phyloP scores from a whole-genome alignment of 208 protist genomes.

The Acanthamoeba rhysodes region DNA sequence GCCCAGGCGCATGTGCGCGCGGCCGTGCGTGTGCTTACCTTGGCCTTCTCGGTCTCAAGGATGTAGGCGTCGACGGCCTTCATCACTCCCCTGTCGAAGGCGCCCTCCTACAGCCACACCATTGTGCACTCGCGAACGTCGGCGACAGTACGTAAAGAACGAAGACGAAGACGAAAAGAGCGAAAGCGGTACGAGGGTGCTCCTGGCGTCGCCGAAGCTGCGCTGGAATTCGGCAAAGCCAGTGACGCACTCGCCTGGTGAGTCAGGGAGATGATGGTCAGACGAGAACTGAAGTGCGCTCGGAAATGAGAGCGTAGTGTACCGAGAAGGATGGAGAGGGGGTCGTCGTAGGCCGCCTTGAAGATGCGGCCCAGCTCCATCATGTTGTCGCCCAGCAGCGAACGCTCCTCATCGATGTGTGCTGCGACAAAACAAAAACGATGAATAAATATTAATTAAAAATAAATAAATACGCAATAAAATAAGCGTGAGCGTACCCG shows the following conservation, averaged over 20 bases:
- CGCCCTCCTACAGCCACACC: not conserved
- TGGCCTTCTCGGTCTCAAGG: conserved; percentile 6
- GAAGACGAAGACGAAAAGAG: not conserved
- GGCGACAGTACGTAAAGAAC: too few relatives aligned
- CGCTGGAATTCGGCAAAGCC: not conserved
- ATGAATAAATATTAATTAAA: not conserved
- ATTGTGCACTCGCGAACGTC: too few relatives aligned
- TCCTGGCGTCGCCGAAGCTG: not conserved
- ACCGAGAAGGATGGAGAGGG: conserved; percentile 4
- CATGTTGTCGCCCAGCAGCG: conserved; percentile 7
- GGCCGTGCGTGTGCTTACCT: not conserved
- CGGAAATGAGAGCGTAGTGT: not conserved
- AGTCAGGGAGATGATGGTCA: not conserved
- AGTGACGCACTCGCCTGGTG: not conserved
- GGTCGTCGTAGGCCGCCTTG: conserved; percentile 10
- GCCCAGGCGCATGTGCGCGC: not conserved
- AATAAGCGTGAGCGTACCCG: not conserved
- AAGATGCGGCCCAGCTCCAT: conserved; percentile 27
- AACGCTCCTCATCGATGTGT: conserved; percentile 24
- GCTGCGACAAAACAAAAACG: not conserved
- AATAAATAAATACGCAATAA: not conserved
- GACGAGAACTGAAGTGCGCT: too few relatives aligned
- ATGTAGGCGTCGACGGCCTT: conserved; percentile 1
- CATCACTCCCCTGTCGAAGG: not conserved
- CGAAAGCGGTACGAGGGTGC: not conserved